Conservation (phyloP, 106 monocot genomes). For the Allium fistulosum region DNA sequence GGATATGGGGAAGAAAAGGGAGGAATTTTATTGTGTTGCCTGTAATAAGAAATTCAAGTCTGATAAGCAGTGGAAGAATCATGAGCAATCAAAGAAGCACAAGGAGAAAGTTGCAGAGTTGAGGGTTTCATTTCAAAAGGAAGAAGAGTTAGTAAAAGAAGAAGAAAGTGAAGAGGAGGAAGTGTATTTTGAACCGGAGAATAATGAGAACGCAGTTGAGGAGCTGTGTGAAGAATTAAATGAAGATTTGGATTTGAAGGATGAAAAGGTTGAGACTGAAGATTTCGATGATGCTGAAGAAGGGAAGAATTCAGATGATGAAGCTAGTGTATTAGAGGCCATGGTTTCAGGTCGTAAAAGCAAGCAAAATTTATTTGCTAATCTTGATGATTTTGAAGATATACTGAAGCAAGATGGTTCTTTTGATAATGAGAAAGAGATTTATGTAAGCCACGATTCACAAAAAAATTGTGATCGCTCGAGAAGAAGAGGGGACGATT, state of each 20-base stretch:
- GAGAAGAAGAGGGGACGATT: constrained; percentile 16
- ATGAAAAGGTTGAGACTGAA: constrained; percentile 19
- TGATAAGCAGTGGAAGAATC: constrained; percentile 98
- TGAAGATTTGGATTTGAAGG: constrained; percentile 29
- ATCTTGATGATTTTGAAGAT: constrained; percentile 11
- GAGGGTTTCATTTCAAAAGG: constrained; percentile 42
- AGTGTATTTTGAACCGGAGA: constrained; percentile 28
- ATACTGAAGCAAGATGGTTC: neutral
- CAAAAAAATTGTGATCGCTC: constrained; percentile 23
- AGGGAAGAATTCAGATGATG: constrained; percentile 25
- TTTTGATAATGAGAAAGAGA: constrained; percentile 31
- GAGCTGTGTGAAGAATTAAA: constrained; percentile 40
- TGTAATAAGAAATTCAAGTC: constrained; percentile 97
- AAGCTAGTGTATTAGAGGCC: constrained; percentile 45
- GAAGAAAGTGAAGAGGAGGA: constrained; percentile 23
- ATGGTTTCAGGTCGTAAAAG: constrained; percentile 52
- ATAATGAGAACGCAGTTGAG: constrained; percentile 19
- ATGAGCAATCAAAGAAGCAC: constrained; percentile 98
- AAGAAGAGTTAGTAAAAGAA: constrained; percentile 20
- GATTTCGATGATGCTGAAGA: constrained; percentile 2
- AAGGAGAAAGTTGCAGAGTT: constrained; percentile 75
- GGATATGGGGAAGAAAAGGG: constrained; percentile 23
- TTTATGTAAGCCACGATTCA: constrained; percentile 12
- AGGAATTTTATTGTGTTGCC: constrained; percentile 81
- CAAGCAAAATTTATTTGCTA: constrained; percentile 15